These are phyloP conservation scores for Brassica carinata DNA, from an alignment of 345 rosid genomes.

Conservation along the genomic window DNA sequence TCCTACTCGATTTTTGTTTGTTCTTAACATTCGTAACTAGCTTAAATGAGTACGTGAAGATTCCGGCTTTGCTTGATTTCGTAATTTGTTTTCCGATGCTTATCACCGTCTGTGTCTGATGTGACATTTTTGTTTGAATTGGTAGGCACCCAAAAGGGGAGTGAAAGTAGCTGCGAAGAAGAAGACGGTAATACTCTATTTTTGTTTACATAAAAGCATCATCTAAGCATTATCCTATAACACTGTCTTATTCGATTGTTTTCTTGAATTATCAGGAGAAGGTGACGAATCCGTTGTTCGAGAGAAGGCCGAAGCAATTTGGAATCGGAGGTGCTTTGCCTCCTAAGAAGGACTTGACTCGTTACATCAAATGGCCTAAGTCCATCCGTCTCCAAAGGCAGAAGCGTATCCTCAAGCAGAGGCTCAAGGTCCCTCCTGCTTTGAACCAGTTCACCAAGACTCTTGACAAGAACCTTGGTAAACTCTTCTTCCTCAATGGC, in stretches of 20 bases:
- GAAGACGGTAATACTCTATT: constrained; percentile 37
- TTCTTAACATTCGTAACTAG: neutral
- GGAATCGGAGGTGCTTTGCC: constrained; percentile 93
- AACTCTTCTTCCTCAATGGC: constrained; percentile 35
- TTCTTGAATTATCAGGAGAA: constrained; percentile 48
- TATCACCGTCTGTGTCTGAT: neutral
- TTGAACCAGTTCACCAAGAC: constrained; percentile 89
- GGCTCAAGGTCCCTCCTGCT: constrained; percentile 87
- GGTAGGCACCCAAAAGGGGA: constrained; percentile 56
- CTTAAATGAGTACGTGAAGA: neutral
- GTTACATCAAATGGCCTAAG: constrained; percentile 77
- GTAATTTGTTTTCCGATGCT: neutral
- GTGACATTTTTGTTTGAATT: neutral
- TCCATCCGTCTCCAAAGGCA: constrained; percentile 70
- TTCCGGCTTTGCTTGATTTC: neutral
- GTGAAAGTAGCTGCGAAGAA: constrained; percentile 49
- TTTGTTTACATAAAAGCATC: neutral
- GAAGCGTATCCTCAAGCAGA: constrained; percentile 74
- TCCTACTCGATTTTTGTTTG: neutral
- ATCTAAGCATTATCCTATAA: neutral
- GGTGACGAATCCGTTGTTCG: constrained; percentile 71
- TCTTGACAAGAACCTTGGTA: constrained; percentile 66
- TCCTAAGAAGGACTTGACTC: constrained; percentile 78
- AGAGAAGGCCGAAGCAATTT: constrained; percentile 82
- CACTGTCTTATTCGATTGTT: constrained; percentile 2